Percentiles rank a stretch among this genome's conserved stretches.
phyloP scores from a whole-genome alignment of 441 rosid genomes.

The Sinapis alba region DNA sequence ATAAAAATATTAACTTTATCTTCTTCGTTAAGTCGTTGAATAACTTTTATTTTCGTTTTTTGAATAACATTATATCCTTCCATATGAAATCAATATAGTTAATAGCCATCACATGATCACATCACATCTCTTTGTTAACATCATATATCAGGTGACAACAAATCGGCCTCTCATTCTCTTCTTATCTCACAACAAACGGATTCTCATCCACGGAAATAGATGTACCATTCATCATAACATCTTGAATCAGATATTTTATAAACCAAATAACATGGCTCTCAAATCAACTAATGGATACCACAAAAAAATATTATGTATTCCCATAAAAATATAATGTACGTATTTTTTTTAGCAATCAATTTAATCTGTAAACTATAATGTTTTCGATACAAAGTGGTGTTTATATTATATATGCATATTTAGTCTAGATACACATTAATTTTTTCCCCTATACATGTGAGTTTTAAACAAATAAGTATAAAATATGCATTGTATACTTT shows the following conservation, averaged over 20 bases:
- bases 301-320: not conserved
- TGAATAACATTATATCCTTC: not conserved
- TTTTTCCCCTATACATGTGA: constrained; percentile 3
- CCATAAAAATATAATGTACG: not conserved
- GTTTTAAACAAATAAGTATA: not conserved
- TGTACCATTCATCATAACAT: not conserved
- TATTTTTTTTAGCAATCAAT: not conserved
- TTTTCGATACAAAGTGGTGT: not conserved
- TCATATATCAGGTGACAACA: not conserved
- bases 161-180: not conserved
- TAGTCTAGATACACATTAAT: constrained; percentile 34
- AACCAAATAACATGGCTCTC: not conserved
- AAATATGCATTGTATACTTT: constrained; percentile 8
- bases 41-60: too few species aligned
- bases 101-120: not conserved
- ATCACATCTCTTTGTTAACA: not conserved
- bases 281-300: not conserved
- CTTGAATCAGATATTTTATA: not conserved
- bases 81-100: not conserved
- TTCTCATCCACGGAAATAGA: not conserved
- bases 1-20: not conserved
- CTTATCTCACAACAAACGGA: not conserved
- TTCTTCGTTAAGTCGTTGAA: not conserved
- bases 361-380: not conserved
- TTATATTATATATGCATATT: not conserved